A percentile compares a stretch with the other conserved stretches of the same genome.
Evolutionary conservation across 169 alveolate species (phyloP).

Genomic region (Eimeria tenella): DNA sequence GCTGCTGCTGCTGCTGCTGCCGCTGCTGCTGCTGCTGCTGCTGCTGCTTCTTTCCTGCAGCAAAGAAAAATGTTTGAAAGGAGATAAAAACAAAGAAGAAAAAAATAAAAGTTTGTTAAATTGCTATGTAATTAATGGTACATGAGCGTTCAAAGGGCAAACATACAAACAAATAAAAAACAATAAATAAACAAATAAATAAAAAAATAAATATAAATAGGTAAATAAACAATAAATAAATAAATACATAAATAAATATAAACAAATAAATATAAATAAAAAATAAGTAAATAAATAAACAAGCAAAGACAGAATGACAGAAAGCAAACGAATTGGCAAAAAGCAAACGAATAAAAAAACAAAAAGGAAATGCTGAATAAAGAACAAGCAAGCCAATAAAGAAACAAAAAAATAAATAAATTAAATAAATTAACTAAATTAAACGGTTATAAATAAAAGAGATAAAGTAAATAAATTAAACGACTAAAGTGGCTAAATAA

Average conservation of each 20-base stretch:
- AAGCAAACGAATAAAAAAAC: too few relatives aligned
- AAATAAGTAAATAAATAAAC: too few relatives aligned
- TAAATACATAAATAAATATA: too few relatives aligned
- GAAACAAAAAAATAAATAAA: background rate
- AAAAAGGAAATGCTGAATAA: background rate
- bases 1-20: conserved; percentile 12
- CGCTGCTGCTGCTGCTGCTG: conserved; percentile 1
- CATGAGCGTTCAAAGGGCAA: background rate
- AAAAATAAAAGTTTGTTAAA: background rate
- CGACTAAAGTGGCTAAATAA: conserved; percentile 84
- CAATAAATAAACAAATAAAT: too few relatives aligned
- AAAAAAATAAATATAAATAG: too few relatives aligned
- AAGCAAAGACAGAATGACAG: too few relatives aligned
- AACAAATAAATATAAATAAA: too few relatives aligned
- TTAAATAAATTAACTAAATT: conserved; percentile 94
- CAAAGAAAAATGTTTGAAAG: background rate
- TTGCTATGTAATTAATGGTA: background rate
- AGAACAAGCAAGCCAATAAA: background rate
- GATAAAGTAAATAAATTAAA: conserved; percentile 84
- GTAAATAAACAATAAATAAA: background rate
- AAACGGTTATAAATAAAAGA: conserved; percentile 98
- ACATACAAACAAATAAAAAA: background rate
- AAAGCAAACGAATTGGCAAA: too few relatives aligned
- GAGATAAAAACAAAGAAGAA: background rate
- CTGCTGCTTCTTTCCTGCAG: background rate